phyloP scores from a whole-genome alignment of 2,329 filamentous ascomycete genomes.

The Fusarium circinatum region DNA sequence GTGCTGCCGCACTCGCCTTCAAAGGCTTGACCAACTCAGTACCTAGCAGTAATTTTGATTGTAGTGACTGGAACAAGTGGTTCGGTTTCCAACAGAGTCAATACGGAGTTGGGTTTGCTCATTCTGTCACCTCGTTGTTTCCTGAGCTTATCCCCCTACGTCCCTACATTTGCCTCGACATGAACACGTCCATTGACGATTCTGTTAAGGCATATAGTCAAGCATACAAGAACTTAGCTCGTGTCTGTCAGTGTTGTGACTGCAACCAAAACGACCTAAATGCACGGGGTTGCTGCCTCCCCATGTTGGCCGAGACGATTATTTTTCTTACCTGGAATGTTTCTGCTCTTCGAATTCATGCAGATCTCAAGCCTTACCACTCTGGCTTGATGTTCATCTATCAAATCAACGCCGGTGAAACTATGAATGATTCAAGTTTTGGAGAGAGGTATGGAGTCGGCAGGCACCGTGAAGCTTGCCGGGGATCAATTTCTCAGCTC shows the following conservation, averaged over 20 bases:
- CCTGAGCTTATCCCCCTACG: not conserved
- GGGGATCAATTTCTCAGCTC: not conserved
- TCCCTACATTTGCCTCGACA: not conserved
- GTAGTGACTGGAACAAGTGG: accelerated
- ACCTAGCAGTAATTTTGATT: accelerated
- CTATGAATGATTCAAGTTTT: accelerated
- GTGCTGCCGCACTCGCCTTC: not conserved
- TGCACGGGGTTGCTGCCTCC: not conserved
- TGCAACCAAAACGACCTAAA: too few relatives aligned
- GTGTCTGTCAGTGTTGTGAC: too few relatives aligned
- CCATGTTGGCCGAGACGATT: not conserved
- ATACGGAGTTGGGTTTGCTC: accelerated
- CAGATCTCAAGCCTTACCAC: not conserved
- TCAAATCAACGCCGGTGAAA: accelerated
- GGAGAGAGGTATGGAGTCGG: not conserved
- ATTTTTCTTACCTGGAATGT: not conserved
- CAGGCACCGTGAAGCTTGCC: too few relatives aligned
- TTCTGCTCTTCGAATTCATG: not conserved
- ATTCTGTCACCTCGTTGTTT: not conserved
- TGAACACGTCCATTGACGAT: accelerated
- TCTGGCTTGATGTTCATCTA: not conserved
- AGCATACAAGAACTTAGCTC: not conserved
- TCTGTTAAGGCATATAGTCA: accelerated
- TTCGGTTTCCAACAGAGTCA: not conserved
- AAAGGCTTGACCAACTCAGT: accelerated